Evolutionary conservation across 257 asterid species (phyloP).

Genomic region (Solanum okadae): DNA sequence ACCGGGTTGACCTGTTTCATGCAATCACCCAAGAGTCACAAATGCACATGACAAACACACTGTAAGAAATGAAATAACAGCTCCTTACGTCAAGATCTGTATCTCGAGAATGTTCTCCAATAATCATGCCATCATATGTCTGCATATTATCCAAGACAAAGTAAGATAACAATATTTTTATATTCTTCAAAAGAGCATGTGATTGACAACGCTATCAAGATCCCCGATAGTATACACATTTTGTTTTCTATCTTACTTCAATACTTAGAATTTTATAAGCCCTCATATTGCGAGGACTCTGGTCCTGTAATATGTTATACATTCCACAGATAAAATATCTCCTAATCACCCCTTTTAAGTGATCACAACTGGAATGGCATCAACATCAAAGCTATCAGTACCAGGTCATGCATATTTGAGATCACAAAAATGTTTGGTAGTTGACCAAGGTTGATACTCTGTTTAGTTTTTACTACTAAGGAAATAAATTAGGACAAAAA

Average conservation of each 20-base stretch:
- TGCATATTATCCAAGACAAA: constrained; percentile 21
- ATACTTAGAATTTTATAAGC: not conserved
- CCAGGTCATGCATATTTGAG: not conserved
- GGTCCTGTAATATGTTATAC: not conserved
- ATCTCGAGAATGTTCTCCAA: constrained; percentile 97
- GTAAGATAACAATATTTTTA: not conserved
- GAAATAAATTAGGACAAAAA: not conserved
- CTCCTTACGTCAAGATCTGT: constrained; percentile 89
- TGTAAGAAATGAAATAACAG: not conserved
- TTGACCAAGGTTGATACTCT: not conserved
- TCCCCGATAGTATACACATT: not conserved
- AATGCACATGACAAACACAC: not conserved
- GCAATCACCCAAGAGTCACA: constrained; percentile 7
- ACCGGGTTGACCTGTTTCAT: constrained; percentile 79
- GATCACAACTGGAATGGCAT: not conserved
- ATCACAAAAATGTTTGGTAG: not conserved
- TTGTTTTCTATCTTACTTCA: not conserved
- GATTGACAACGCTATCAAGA: not conserved
- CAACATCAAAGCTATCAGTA: not conserved
- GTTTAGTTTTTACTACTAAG: not conserved
- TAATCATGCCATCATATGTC: constrained; percentile 98
- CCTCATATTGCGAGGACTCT: not conserved
- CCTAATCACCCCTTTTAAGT: not conserved
- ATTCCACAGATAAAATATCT: not conserved
- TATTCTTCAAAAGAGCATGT: not conserved